These are phyloP conservation scores for Cladosporium halotolerans DNA, from an alignment of 2,329 filamentous ascomycete species.

Conservation along the genomic window DNA sequence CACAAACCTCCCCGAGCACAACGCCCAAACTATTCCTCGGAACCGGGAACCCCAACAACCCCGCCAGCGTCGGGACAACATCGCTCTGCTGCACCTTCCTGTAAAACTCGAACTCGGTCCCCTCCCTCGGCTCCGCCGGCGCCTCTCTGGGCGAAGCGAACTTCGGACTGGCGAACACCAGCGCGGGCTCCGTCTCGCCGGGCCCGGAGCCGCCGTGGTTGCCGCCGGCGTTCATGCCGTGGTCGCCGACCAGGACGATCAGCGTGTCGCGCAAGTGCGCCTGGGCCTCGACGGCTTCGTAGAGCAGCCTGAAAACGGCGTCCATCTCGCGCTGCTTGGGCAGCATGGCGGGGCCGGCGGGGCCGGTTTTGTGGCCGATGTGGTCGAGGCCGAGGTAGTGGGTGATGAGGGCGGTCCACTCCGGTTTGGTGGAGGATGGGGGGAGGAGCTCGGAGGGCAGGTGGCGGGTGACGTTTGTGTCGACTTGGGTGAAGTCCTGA, in stretches of 20 bases:
- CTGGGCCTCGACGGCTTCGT: slow-evolving; percentile 63
- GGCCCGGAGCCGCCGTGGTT: slow-evolving; percentile 93
- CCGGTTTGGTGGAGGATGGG: slow-evolving; percentile 43
- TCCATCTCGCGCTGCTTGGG: slow-evolving; percentile 96
- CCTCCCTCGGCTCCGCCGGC: slow-evolving; percentile 54
- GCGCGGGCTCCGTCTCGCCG: slow-evolving; percentile 86
- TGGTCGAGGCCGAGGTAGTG: slow-evolving; percentile 96
- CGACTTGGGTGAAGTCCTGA: slow-evolving; percentile 98
- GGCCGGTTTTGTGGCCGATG: slow-evolving; percentile 94
- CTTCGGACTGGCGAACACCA: slow-evolving; percentile 86
- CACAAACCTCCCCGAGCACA: slow-evolving; percentile 22
- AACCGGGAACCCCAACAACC: slow-evolving; percentile 77
- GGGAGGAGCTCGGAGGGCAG: slow-evolving; percentile 63
- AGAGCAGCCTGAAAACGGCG: slow-evolving; percentile 68
- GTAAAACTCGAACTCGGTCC: slow-evolving; percentile 73
- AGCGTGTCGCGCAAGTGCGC: slow-evolving; percentile 70
- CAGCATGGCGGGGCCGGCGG: slow-evolving; percentile 76
- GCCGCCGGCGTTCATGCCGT: slow-evolving; percentile 98
- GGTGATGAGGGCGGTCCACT: slow-evolving; percentile 91
- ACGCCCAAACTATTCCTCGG: slow-evolving; percentile 80
- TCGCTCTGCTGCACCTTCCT: slow-evolving; percentile 86
- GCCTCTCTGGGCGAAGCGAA: slow-evolving; percentile 15
- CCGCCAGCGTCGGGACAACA: slow-evolving; percentile 81
- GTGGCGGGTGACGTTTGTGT: slow-evolving; percentile 94
- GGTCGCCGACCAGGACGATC: slow-evolving; percentile 83